Percentiles rank a stretch among this genome's conserved stretches.
Conservation (phyloP, 2,329 filamentous ascomycete genomes). For the Colletotrichum ledebouriae region DNA sequence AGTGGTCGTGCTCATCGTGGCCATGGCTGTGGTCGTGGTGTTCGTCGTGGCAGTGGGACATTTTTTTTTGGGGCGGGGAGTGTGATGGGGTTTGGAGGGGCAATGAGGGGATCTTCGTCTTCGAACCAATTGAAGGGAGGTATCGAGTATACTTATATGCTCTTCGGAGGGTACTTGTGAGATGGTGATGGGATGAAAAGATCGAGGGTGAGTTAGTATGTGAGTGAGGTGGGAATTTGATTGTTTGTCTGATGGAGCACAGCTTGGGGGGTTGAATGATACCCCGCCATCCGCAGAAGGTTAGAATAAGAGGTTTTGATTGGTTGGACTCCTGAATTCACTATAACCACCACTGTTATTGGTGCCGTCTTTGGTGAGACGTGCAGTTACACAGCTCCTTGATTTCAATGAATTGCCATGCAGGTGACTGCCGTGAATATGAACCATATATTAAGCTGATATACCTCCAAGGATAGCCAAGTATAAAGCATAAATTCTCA, state of each 20-base stretch:
- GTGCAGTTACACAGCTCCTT: too few relatives aligned
- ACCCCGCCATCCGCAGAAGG: slow-evolving; percentile 21
- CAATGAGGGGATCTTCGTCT: not conserved
- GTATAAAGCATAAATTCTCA: too few relatives aligned
- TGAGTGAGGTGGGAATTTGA: not conserved
- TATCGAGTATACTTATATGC: not conserved
- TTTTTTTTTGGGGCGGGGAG: slow-evolving; percentile 39
- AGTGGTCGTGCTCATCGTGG: slow-evolving; percentile 83
- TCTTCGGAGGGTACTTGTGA: not conserved
- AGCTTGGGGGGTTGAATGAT: slow-evolving; percentile 1
- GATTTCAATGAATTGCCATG: too few relatives aligned
- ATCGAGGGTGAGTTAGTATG: not conserved
- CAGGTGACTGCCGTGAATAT: too few relatives aligned
- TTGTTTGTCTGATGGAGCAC: not conserved
- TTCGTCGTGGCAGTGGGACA: slow-evolving; percentile 66
- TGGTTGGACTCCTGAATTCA: slow-evolving; percentile 5
- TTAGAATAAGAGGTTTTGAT: slow-evolving; percentile 22
- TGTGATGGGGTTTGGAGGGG: not conserved
- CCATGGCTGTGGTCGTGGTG: slow-evolving; percentile 66
- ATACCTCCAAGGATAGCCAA: too few relatives aligned
- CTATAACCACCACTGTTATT: not conserved
- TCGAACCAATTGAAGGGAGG: too few relatives aligned
- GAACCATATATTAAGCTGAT: too few relatives aligned
- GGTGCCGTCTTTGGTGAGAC: too few relatives aligned
- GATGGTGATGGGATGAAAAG: not conserved